Percentiles rank a stretch among this genome's conserved stretches.
Conservation (phyloP, 2,329 filamentous ascomycete species). For the Diaporthe aspalathi region DNA sequence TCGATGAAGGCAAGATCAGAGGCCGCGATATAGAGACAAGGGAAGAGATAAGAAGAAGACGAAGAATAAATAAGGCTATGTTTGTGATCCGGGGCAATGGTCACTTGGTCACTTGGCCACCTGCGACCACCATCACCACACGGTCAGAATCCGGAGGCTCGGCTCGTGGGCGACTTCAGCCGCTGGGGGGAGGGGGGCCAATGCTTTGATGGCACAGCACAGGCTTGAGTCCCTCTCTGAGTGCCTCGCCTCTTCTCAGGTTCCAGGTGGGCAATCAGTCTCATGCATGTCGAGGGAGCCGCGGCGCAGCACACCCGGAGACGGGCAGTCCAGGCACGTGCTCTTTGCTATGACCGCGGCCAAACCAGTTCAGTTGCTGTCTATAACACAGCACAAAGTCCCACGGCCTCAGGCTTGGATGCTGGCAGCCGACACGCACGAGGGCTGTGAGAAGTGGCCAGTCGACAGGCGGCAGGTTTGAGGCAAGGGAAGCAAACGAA, state of each 20-base stretch:
- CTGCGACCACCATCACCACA: background rate
- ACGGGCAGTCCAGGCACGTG: slow-evolving; percentile 10
- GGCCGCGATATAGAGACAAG: background rate
- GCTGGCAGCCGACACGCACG: background rate
- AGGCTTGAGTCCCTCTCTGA: background rate
- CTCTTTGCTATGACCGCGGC: slow-evolving; percentile 1
- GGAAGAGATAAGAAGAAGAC: background rate
- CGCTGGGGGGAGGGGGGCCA: background rate
- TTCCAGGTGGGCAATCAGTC: background rate
- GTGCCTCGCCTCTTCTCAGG: background rate
- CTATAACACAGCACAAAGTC: background rate
- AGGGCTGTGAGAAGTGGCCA: background rate
- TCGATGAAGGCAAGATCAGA: background rate
- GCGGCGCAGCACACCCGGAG: background rate
- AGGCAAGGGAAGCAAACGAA: slow-evolving; percentile 26
- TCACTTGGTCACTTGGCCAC: background rate
- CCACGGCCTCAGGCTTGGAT: background rate
- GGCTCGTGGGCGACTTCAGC: background rate
- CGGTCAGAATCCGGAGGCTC: background rate
- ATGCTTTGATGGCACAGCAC: background rate
- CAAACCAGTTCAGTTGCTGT: slow-evolving; percentile 3
- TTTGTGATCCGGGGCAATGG: background rate
- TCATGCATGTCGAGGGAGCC: background rate
- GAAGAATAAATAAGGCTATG: slow-evolving; percentile 15
- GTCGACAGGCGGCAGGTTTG: slow-evolving; percentile 4